These are phyloP conservation scores for Pugionium cornutum DNA, from an alignment of 345 rosid species.

Conservation along the genomic window DNA sequence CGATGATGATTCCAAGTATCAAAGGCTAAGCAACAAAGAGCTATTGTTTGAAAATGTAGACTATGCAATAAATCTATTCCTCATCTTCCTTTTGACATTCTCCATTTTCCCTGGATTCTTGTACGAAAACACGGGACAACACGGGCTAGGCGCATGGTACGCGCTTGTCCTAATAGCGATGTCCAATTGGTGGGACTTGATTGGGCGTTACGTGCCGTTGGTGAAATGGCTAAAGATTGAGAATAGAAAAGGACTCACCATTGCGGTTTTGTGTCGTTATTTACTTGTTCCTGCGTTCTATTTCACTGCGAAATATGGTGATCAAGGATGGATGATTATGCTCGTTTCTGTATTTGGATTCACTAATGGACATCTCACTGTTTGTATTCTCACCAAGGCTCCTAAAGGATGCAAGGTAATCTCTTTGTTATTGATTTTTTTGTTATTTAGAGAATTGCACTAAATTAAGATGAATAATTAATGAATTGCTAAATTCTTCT, in stretches of 20 bases:
- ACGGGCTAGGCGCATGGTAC: conserved; percentile 68
- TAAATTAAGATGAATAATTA: too few relatives aligned
- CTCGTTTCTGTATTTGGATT: conserved; percentile 70
- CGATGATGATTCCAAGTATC: conserved; percentile 30
- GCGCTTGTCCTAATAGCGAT: conserved; percentile 62
- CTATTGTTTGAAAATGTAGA: conserved; percentile 62
- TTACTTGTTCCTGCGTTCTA: conserved; percentile 76
- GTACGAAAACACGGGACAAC: conserved; percentile 73
- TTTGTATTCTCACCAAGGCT: conserved; percentile 75
- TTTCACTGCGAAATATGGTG: conserved; percentile 82
- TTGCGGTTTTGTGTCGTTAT: conserved; percentile 55
- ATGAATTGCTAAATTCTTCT: too few relatives aligned
- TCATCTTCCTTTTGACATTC: conserved; percentile 66
- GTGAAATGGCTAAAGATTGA: conserved; percentile 58
- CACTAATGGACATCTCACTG: conserved; percentile 79
- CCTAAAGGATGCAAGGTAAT: conserved; percentile 55
- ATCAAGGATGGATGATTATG: conserved; percentile 91
- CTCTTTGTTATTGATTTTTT: too few relatives aligned
- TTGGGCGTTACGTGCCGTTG: conserved; percentile 66
- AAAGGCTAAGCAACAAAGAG: conserved; percentile 58
- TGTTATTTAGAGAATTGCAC: too few relatives aligned
- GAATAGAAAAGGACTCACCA: conserved; percentile 61
- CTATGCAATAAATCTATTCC: conserved; percentile 58
- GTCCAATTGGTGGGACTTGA: conserved; percentile 70
- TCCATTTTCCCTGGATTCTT: conserved; percentile 88